Evolutionary conservation across 2,329 filamentous ascomycete species (phyloP), one percentile per base, ranked within the genome.

Genomic region (Tothia fuscella): DNA sequence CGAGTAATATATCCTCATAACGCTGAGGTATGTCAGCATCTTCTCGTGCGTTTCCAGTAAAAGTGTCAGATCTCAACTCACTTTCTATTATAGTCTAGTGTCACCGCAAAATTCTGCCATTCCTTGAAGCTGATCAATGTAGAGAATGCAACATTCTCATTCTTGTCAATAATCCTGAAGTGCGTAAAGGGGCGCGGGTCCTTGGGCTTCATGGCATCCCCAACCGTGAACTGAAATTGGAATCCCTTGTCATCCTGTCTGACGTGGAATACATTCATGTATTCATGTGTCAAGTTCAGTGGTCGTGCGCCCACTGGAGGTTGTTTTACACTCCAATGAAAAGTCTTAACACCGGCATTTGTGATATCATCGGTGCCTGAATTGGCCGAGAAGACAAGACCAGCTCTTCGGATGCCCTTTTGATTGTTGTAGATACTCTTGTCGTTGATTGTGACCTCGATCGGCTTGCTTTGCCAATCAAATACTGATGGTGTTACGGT

Each of bases 91-190:
- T 75, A 79, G 55, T 79, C 68, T 9, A 77, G 59, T 19, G 64
- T 70, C 24, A 77, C 41, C 6, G 67, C 76, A 61, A 78, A 79
- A 61, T 80, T 79, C 54, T 78, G 72, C 65, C 74, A 77, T 17
- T 65, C 59, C 10, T 56, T 63, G 26, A 59, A 53, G 13, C 64
- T 60, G 41, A 77, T 76, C 2, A 65, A 61, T 0, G 67, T 65
- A 21, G 60, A 63, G 54, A 70, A 77, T 5, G 78, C 57, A 29
- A 47, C 48, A 45, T 53, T 52, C 42, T 52, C 53, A 14, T 51
- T 56, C 4, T 58, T 52, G 36, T 61, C 55, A 6, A 61, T 47
- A 29, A 63, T 52, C 50, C 67, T 62, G 45, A 63, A 63, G 43
- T 56, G 57, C 37, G 61, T 60, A 51, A 28, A 9, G 72, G 53